Percentiles rank a stretch among this genome's conserved stretches.
phyloP scores from a whole-genome alignment of 1,284 basidiomycete genomes.

The Ustilago hordei region DNA sequence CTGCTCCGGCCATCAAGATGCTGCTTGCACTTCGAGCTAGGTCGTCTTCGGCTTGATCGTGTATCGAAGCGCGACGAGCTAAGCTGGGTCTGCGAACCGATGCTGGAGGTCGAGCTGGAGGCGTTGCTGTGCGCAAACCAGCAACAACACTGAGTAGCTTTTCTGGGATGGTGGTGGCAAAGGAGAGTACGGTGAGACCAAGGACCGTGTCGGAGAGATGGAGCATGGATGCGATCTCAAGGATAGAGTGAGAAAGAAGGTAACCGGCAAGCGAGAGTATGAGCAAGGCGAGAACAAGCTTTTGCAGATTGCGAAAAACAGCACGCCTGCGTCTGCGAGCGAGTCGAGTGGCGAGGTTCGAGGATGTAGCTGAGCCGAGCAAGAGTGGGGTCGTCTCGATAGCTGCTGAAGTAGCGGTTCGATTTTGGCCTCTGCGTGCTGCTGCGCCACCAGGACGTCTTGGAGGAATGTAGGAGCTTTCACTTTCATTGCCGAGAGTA shows the following conservation, averaged over 20 bases:
- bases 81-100: slow-evolving; percentile 22
- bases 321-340: slow-evolving; percentile 24
- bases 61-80: slow-evolving; percentile 28
- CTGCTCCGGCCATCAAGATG: slow-evolving; percentile 66
- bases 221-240: slow-evolving; percentile 55
- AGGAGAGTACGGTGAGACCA: slow-evolving; percentile 65
- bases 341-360: slow-evolving; percentile 30
- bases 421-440: slow-evolving; percentile 27
- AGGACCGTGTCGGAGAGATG: slow-evolving; percentile 62
- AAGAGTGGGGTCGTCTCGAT: slow-evolving; percentile 40
- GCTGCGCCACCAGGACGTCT: slow-evolving; percentile 24
- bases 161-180: slow-evolving; percentile 68
- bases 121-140: slow-evolving; percentile 33
- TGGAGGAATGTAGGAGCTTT: slow-evolving; percentile 30
- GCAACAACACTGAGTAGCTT: slow-evolving; percentile 65
- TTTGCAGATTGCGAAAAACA: slow-evolving; percentile 24
- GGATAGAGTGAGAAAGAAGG: slow-evolving; percentile 61
- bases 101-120: slow-evolving; percentile 13
- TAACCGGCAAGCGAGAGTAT: slow-evolving; percentile 63
- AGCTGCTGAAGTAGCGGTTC: slow-evolving; percentile 41
- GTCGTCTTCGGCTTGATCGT: slow-evolving; percentile 36
- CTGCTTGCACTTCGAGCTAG: slow-evolving; percentile 56
- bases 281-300: slow-evolving; percentile 43
- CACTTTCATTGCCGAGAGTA: slow-evolving; percentile 39
- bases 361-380: slow-evolving; percentile 40